Evolutionary conservation across 2,329 filamentous ascomycete species (phyloP).

Genomic region (Trichophyton equinum): DNA sequence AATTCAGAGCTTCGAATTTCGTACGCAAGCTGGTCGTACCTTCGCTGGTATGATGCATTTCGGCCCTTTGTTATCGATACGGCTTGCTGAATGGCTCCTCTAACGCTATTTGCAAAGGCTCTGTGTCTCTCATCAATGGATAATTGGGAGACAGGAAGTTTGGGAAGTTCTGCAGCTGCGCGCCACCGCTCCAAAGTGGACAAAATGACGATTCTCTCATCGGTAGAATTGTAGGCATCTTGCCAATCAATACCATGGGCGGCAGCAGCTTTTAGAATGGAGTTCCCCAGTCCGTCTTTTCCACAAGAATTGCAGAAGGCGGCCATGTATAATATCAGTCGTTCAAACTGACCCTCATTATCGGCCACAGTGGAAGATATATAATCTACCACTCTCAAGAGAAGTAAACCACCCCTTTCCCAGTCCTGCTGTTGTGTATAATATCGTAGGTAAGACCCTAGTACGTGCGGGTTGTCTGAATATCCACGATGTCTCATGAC

Average conservation of each 20-base stretch:
- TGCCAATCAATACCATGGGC: conserved; percentile 25
- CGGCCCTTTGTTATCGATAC: neutral
- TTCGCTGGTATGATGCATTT: neutral
- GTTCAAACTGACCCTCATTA: conserved; percentile 18
- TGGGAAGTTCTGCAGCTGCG: conserved; percentile 15
- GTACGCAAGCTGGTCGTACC: neutral
- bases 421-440: conserved; percentile 27
- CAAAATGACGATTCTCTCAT: conserved; percentile 16
- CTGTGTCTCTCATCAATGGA: neutral
- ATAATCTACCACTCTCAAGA: conserved; percentile 26
- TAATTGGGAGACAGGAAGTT: neutral
- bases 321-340: conserved; percentile 29
- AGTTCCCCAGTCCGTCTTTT: conserved; percentile 20
- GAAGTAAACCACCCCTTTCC: conserved; percentile 22
- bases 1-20: neutral
- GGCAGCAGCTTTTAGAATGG: conserved; percentile 26
- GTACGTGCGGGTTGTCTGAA: conserved; percentile 26
- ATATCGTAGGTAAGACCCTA: conserved; percentile 28
- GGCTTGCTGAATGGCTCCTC: neutral
- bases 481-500: conserved; percentile 25
- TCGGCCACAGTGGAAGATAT: conserved; percentile 18
- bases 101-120: neutral
- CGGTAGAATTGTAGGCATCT: conserved; percentile 19
- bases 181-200: conserved; percentile 20
- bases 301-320: conserved; percentile 27